Percentiles rank a stretch among this genome's conserved stretches.
These are phyloP conservation scores for Phylloporus sp. DNA, from an alignment of 768 basidiomycete genomes.

Conservation along the genomic window DNA sequence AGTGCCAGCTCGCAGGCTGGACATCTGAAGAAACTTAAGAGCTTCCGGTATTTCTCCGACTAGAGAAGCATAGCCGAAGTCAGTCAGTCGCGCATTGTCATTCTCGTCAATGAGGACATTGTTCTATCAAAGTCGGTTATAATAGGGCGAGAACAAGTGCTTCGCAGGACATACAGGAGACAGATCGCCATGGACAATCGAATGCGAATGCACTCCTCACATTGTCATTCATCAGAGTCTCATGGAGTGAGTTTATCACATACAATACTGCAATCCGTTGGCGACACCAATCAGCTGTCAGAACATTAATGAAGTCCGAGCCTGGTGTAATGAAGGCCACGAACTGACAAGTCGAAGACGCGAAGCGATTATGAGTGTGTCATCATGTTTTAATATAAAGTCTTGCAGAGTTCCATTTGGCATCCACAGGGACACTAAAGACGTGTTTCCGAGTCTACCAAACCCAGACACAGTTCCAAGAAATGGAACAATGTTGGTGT, in stretches of 20 bases:
- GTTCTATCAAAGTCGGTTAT: slow-evolving; percentile 1
- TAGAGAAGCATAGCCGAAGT: slow-evolving; percentile 10
- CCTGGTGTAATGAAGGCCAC: not conserved
- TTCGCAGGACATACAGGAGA: not conserved
- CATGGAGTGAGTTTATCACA: not conserved
- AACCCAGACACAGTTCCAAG: slow-evolving; percentile 6
- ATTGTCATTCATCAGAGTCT: not conserved
- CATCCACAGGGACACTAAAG: slow-evolving; percentile 12
- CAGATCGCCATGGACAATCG: slow-evolving; percentile 7
- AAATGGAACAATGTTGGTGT: slow-evolving; percentile 12
- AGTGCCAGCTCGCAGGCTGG: slow-evolving; percentile 4
- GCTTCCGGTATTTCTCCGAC: slow-evolving; percentile 4
- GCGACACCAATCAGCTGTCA: not conserved
- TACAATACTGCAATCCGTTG: slow-evolving; percentile 1
- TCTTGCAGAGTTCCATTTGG: slow-evolving; percentile 7
- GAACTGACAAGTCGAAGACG: slow-evolving; percentile 5
- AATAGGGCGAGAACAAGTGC: not conserved
- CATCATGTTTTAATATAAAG: slow-evolving; percentile 4
- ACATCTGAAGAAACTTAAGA: slow-evolving; percentile 2
- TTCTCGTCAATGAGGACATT: slow-evolving; percentile 7
- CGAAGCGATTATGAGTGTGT: not conserved
- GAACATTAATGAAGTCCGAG: no score
- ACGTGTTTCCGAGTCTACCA: slow-evolving; percentile 2
- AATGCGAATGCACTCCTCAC: slow-evolving; percentile 3
- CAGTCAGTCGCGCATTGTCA: not conserved